Evolutionary conservation across 2,329 filamentous ascomycete species (phyloP).

Genomic region (Geosmithia putterillii): DNA sequence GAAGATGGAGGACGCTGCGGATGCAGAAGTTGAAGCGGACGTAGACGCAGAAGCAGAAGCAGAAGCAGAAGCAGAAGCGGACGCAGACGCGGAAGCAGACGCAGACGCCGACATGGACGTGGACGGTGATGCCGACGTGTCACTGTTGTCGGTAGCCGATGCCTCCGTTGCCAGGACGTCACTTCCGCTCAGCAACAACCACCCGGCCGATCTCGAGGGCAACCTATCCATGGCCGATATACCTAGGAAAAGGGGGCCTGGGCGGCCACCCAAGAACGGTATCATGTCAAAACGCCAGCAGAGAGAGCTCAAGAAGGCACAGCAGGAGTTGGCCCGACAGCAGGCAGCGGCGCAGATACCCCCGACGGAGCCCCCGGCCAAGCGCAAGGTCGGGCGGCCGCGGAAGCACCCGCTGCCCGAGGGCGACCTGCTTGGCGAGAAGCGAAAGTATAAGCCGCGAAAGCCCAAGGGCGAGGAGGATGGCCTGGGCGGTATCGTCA

Average conservation of each 20-base stretch:
- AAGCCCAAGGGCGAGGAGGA: slow-evolving; percentile 42
- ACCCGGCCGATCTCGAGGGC: background rate
- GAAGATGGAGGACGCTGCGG: slow-evolving; percentile 10
- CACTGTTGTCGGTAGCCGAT: background rate
- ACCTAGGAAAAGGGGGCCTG: slow-evolving; percentile 61
- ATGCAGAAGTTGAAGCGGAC: slow-evolving; percentile 8
- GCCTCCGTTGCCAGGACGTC: background rate
- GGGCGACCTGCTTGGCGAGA: slow-evolving; percentile 43
- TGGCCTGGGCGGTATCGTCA: slow-evolving; percentile 26
- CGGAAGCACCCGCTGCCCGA: slow-evolving; percentile 51
- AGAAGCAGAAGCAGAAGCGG: no score
- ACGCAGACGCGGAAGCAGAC: no score
- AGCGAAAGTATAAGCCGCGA: slow-evolving; percentile 54
- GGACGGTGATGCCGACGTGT: background rate
- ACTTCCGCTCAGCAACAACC: background rate
- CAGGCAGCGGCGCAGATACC: slow-evolving; percentile 30
- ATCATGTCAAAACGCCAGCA: slow-evolving; percentile 72
- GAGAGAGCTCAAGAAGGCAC: slow-evolving; percentile 46
- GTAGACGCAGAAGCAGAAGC: no score
- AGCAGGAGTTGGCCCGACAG: slow-evolving; percentile 35
- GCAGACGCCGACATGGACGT: no score
- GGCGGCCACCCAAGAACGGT: slow-evolving; percentile 72
- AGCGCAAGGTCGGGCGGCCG: slow-evolving; percentile 54
- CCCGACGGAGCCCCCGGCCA: slow-evolving; percentile 37
- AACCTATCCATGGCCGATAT: slow-evolving; percentile 25